These are phyloP conservation scores for Fusarium pseudocircinatum DNA, from an alignment of 2,329 filamentous ascomycete genomes.

Conservation along the genomic window DNA sequence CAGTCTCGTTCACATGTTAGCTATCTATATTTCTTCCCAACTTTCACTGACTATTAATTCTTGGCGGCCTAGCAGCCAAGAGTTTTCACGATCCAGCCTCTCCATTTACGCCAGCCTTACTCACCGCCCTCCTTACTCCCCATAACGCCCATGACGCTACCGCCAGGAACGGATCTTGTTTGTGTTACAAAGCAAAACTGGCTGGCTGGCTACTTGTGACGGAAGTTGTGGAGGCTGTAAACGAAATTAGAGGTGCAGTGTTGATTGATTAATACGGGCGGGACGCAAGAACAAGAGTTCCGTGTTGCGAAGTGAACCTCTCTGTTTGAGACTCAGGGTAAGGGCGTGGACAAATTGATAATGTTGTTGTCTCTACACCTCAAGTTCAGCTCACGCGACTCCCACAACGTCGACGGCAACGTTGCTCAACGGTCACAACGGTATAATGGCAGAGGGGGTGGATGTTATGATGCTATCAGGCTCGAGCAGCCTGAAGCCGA, in stretches of 20 bases:
- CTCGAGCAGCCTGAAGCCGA: conserved; percentile 7
- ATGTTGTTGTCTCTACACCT: conserved; percentile 3
- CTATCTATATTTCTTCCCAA: neutral
- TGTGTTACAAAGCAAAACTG: conserved; percentile 11
- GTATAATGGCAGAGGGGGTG: conserved; percentile 10
- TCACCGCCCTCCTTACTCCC: conserved; percentile 18
- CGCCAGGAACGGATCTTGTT: conserved; percentile 12
- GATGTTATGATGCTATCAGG: conserved; percentile 19
- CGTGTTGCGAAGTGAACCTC: neutral
- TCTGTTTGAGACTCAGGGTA: neutral
- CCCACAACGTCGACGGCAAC: conserved; percentile 2
- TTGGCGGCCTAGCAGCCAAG: neutral
- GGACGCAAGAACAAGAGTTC: conserved; percentile 22
- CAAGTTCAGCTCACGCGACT: conserved; percentile 8
- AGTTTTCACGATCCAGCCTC: conserved; percentile 18
- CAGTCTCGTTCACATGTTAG: neutral
- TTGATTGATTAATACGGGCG: conserved; percentile 29
- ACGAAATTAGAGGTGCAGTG: neutral
- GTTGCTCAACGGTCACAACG: neutral
- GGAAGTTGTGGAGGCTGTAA: conserved; percentile 25
- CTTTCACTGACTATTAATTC: neutral
- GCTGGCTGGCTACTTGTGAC: conserved; percentile 11
- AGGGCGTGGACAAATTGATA: neutral
- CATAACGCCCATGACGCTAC: conserved; percentile 3
- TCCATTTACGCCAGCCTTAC: conserved; percentile 12